A percentile compares a stretch with the other conserved stretches of the same genome.
These are phyloP conservation scores for Spatholobus suberectus DNA, from an alignment of 306 rosid species.

Conservation along the genomic window DNA sequence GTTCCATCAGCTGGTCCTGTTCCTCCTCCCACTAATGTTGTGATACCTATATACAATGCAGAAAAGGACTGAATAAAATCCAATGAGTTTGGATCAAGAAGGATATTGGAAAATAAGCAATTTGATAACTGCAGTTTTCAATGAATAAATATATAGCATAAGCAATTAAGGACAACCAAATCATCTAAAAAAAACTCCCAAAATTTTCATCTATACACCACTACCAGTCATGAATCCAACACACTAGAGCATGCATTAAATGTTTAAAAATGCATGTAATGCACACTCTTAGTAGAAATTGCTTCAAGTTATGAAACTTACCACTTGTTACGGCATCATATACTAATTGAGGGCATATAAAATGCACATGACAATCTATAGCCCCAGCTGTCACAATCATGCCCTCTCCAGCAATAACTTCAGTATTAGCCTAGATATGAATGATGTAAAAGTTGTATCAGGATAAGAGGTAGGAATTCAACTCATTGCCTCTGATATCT, in stretches of 20 bases:
- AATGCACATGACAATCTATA: slow-evolving; percentile 94
- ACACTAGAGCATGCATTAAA: slow-evolving; percentile 25
- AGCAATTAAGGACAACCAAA: slow-evolving; percentile 31
- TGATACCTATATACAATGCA: slow-evolving; percentile 68
- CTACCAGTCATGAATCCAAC: slow-evolving; percentile 7
- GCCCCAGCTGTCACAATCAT: slow-evolving; percentile 90
- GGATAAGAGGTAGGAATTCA: slow-evolving; percentile 22
- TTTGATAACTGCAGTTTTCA: background rate
- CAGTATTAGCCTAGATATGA: slow-evolving; percentile 77
- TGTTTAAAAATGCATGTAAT: slow-evolving; percentile 16
- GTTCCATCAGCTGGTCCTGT: slow-evolving; percentile 96
- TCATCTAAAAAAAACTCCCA: slow-evolving; percentile 21
- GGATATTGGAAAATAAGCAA: slow-evolving; percentile 15
- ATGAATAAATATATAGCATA: slow-evolving; percentile 2
- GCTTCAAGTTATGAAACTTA: slow-evolving; percentile 44
- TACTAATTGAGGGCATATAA: slow-evolving; percentile 89
- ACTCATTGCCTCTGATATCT: slow-evolving; percentile 16
- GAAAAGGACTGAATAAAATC: slow-evolving; percentile 33
- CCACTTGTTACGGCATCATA: slow-evolving; percentile 88
- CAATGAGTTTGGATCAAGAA: background rate
- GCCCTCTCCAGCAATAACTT: slow-evolving; percentile 93
- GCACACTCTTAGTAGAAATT: slow-evolving; percentile 29
- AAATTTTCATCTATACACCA: background rate
- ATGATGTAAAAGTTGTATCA: slow-evolving; percentile 28
- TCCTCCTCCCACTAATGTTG: slow-evolving; percentile 95